These are phyloP conservation scores for Ophiostoma tasmaniense DNA, from an alignment of 2,329 filamentous ascomycete genomes.

Conservation along the genomic window DNA sequence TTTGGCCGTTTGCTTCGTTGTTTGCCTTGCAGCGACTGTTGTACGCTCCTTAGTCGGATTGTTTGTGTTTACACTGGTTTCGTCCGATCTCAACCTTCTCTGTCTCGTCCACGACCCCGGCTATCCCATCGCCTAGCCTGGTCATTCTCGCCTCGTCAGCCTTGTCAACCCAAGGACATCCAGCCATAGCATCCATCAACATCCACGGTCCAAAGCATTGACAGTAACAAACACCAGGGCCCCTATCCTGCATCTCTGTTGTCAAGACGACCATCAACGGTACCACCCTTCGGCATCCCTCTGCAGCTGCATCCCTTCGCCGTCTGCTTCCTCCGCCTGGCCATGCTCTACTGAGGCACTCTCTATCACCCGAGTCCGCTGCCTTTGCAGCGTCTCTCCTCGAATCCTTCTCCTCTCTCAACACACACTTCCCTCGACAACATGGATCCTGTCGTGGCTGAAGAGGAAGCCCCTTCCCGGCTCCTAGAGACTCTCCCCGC, in stretches of 20 bases:
- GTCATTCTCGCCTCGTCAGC: background rate
- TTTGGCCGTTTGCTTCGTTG: background rate
- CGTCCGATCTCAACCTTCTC: background rate
- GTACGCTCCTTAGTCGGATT: background rate
- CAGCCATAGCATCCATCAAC: background rate
- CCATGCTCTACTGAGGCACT: constrained; percentile 12
- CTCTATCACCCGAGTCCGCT: constrained; percentile 11
- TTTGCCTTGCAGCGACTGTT: background rate
- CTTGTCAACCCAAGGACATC: background rate
- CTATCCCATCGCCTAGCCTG: background rate
- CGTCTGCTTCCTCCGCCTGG: background rate
- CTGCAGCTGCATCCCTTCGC: background rate
- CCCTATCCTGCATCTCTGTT: background rate
- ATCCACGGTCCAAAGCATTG: background rate
- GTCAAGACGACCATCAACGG: background rate
- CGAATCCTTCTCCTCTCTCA: background rate
- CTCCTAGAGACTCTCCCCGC: constrained; percentile 46
- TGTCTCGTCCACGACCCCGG: background rate
- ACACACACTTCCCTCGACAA: background rate
- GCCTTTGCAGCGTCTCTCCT: constrained; percentile 6
- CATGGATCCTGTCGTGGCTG: constrained; percentile 27
- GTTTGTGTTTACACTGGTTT: background rate
- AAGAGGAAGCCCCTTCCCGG: constrained; percentile 29
- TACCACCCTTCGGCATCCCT: background rate
- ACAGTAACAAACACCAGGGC: background rate